Evolutionary conservation across 169 alveolate species (phyloP).

Genomic region (Toxoplasma gondii): DNA sequence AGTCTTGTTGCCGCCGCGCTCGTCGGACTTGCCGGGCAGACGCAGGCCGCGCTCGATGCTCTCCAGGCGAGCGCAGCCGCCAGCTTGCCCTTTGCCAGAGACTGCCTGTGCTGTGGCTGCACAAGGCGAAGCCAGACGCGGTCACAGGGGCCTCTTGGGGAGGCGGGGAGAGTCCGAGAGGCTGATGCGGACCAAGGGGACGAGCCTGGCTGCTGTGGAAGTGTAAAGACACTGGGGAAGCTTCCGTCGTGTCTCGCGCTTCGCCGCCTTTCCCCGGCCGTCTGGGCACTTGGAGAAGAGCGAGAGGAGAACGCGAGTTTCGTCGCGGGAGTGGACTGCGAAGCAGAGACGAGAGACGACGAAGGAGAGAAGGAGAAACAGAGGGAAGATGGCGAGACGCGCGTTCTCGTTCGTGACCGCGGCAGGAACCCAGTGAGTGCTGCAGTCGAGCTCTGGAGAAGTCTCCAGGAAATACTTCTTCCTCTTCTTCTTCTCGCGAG

Average conservation of each 20-base stretch:
- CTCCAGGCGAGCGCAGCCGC: not conserved
- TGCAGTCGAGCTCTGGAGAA: not conserved
- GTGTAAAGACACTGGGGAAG: not conserved
- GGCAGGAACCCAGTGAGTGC: not conserved
- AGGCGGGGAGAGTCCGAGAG: no score
- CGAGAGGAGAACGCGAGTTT: not conserved
- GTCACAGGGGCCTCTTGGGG: not conserved
- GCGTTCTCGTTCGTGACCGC: not conserved
- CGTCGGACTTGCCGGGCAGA: not conserved
- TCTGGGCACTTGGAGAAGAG: not conserved
- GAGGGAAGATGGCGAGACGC: not conserved
- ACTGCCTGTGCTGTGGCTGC: not conserved
- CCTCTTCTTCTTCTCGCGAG: not conserved
- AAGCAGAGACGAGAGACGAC: not conserved
- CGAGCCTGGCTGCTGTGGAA: no score
- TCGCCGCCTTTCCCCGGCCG: not conserved
- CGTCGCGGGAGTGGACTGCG: not conserved
- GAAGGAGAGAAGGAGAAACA: not conserved
- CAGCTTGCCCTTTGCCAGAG: not conserved
- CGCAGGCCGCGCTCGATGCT: not conserved
- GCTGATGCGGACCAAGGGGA: no score
- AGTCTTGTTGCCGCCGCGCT: conserved; percentile 6
- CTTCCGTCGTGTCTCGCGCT: not conserved
- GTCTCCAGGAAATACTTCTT: not conserved
- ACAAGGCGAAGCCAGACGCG: not conserved